These are phyloP conservation scores for Parasitella parasitica DNA, from an alignment of 371 early-diverging fungal species.

Conservation along the genomic window DNA sequence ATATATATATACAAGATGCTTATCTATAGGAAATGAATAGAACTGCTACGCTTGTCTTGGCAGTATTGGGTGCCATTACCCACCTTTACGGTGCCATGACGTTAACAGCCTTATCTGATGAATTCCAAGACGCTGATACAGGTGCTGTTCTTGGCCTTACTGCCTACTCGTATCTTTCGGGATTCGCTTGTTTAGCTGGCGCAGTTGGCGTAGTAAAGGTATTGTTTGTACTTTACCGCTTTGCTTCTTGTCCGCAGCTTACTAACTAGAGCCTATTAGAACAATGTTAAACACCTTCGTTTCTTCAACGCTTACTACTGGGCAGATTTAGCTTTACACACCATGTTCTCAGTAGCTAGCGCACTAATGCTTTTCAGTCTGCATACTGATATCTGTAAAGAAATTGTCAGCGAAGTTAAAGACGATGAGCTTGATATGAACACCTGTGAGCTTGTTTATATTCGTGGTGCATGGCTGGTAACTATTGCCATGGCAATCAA, in stretches of 20 bases:
- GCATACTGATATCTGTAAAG: conserved; percentile 36
- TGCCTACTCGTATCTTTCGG: conserved; percentile 39
- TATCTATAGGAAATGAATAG: conserved; percentile 11
- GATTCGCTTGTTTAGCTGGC: conserved; percentile 38
- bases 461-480: conserved; percentile 32
- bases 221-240: not conserved
- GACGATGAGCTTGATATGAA: conserved; percentile 39
- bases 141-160: conserved; percentile 36
- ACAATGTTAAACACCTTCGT: conserved; percentile 41
- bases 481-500: conserved; percentile 39
- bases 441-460: conserved; percentile 34
- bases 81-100: conserved; percentile 36
- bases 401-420: conserved; percentile 33
- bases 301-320: conserved; percentile 40
- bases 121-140: conserved; percentile 29
- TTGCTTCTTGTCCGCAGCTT: not conserved
- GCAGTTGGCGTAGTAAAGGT: conserved; percentile 46
- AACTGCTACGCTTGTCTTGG: conserved; percentile 41
- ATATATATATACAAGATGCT: not conserved
- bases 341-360: conserved; percentile 38
- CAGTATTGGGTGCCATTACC: conserved; percentile 34
- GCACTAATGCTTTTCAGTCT: conserved; percentile 36
- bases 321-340: conserved; percentile 43
- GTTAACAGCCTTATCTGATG: conserved; percentile 31
- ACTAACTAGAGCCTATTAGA: conserved; percentile 22